Evolutionary conservation across 805 yeast genomes (phyloP), one percentile per base, ranked within the genome.

Genomic region (Diddensiella caesifluorescens): DNA sequence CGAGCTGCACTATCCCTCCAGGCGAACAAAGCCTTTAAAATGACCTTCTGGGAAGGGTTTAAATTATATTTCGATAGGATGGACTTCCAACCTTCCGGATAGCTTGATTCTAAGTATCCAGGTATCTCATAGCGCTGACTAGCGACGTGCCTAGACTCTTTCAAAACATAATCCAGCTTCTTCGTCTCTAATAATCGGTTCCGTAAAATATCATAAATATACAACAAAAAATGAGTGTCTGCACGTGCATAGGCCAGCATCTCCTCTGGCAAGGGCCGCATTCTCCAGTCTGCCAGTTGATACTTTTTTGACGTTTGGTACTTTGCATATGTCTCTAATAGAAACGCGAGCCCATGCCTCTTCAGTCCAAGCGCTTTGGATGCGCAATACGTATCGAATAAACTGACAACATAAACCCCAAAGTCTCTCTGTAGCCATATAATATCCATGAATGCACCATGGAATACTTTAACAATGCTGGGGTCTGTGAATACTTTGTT

Each of bases 361-460:
- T 94, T 87, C 45, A 88, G 73, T 0, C 84, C 84, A n/a, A 92
- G 66, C 12, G 75, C 77, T 47, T 75, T 78, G 0, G 95, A 77
- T 0, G 98, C 98, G 64, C 82, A 89, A 60, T 74, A 90, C 0
- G 98, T 92, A 62, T 92, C 99, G 60, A 92, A 90, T 22, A 92
- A 63, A 33, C 89, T 74, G 4, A 92, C 98, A 4, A 92, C 66
- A 55, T 92, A 92, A 6, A 92, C 62, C 0, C 99, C 99, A 42
- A 92, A 70, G 57, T 92, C 98, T 49, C 97, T 71, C 65, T 92
- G 99, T 26, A 92, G 68, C 99, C 99, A 92, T 34, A 87, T 80
- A 3, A 92, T 83, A 68, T 92, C 99, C 95, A 87, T 88, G 52
- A 77, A 80, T 0, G 98, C 95, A 47, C 99, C 99, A 61, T 92